These are phyloP conservation scores for Backusella macrospora DNA, from an alignment of 192 early-diverging fungal species.

Conservation along the genomic window DNA sequence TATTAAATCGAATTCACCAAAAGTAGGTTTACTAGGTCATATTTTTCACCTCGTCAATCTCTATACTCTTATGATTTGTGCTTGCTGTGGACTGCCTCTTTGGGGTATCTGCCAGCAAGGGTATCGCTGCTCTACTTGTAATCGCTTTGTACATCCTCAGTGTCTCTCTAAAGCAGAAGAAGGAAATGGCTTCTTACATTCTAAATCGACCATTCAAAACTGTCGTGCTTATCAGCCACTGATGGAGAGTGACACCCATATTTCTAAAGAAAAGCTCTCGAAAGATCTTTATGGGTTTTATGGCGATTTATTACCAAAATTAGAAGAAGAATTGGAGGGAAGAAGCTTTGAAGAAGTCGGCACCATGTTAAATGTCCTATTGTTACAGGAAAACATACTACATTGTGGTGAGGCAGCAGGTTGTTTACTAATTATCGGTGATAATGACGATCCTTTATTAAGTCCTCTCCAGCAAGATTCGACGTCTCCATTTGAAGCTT, in stretches of 20 bases:
- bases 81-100: constrained; percentile 50
- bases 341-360: constrained; percentile 41
- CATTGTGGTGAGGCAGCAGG: constrained; percentile 42
- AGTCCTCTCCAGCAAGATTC: neutral
- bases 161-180: constrained; percentile 32
- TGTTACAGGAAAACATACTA: constrained; percentile 43
- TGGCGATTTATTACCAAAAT: constrained; percentile 10
- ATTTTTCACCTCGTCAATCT: constrained; percentile 55
- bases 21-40: constrained; percentile 40
- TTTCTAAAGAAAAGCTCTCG: constrained; percentile 29
- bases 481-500: neutral
- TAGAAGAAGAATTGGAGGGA: constrained; percentile 18
- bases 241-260: constrained; percentile 38
- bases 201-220: neutral
- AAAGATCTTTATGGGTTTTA: constrained; percentile 9
- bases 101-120: constrained; percentile 61
- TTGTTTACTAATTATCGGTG: constrained; percentile 34
- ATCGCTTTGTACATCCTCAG: constrained; percentile 49
- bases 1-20: constrained; percentile 3
- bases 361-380: constrained; percentile 35
- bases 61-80: constrained; percentile 56
- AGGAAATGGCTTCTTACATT: constrained; percentile 7
- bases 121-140: constrained; percentile 55
- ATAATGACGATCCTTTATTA: constrained; percentile 20
- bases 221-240: constrained; percentile 25